Base-by-base conservation (phyloP, 768 basidiomycete genomes). In the Tricholoma sp. region DNA sequence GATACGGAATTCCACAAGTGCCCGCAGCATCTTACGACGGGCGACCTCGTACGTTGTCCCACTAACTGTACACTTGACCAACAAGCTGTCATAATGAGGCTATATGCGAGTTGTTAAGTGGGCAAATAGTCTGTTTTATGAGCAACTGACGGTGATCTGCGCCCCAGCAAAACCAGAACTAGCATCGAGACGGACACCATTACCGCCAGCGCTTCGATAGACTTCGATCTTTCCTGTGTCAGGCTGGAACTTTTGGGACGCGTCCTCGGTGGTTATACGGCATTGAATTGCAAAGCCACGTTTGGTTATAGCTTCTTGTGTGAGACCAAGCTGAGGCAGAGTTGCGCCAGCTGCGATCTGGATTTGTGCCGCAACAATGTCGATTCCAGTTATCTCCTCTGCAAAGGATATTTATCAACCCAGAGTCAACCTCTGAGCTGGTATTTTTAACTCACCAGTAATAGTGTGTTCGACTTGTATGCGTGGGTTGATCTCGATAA, bases 401-500 rank as follows among this genome's bases (percentile, higher is more conserved):
- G 69, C 27, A 56, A 50, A 39, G 21, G 27, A 55, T 41, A 39
- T 52, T 46, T 62, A 37, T 65, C 27, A 29, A 54, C 51, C 54
- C 41, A 55, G 29, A 34, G 21, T 50, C 29, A 37, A 43, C 39
- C 52, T 47, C 57, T 47, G 24, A 56, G n/a, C n/a, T 18, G 52
- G 45, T 41, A 35, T 16, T 56, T n/a, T 57, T 56, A 39, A 70
- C 76, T 53, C 63, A 92, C 94, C 94, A 59, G 97, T 98, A 71
- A 98, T 98, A 56, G 97, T 98, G 74, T 98, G 97, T 70, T 98
- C 97, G 74, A 99, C 97, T 73, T 99, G 97, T 66, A 99, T 98
- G 76, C 97, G 94, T 29, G 97, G 94, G 74, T 98, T 98, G 66
- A 99, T 98, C 75, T 99, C 97, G 67, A 99, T 98, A 77, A 99